Conservation (phyloP, 371 early-diverging fungal genomes). For the Paraphysoderma sedebokerense region DNA sequence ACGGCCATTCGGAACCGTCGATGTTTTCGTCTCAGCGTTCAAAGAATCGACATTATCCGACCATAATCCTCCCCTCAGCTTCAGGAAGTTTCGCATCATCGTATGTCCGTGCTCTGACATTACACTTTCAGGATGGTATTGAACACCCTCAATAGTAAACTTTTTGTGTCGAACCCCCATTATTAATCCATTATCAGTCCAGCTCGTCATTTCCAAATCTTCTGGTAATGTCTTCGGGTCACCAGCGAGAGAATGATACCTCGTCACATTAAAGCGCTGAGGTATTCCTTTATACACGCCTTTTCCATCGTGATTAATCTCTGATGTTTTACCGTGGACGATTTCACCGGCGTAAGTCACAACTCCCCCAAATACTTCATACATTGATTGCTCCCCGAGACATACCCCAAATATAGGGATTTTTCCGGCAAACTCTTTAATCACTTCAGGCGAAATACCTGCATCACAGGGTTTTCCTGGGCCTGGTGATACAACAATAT, state of each 20-base stretch:
- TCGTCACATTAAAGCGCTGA: constrained; percentile 63
- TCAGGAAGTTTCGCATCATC: constrained; percentile 76
- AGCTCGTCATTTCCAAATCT: constrained; percentile 61
- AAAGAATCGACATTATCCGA: constrained; percentile 30
- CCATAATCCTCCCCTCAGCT: constrained; percentile 74
- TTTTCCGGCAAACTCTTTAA: constrained; percentile 73
- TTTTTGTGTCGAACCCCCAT: constrained; percentile 87
- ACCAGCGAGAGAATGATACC: constrained; percentile 92
- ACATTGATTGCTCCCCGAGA: constrained; percentile 91
- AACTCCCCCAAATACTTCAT: constrained; percentile 78
- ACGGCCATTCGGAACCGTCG: not conserved
- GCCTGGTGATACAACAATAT: constrained; percentile 90
- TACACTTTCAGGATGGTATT: constrained; percentile 94
- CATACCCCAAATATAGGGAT: constrained; percentile 94
- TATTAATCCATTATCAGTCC: constrained; percentile 67
- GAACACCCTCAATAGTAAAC: constrained; percentile 84
- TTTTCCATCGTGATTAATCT: constrained; percentile 71
- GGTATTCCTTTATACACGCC: constrained; percentile 69
- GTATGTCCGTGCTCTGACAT: constrained; percentile 72
- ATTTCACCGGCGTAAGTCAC: constrained; percentile 83
- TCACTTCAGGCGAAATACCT: constrained; percentile 70
- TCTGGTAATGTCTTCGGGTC: constrained; percentile 65
- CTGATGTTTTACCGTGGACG: constrained; percentile 83
- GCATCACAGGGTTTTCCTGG: constrained; percentile 90
- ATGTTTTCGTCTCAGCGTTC: not conserved